These are phyloP conservation scores for Puccinia triticina DNA, from an alignment of 1,284 basidiomycete genomes.

Conservation along the genomic window DNA sequence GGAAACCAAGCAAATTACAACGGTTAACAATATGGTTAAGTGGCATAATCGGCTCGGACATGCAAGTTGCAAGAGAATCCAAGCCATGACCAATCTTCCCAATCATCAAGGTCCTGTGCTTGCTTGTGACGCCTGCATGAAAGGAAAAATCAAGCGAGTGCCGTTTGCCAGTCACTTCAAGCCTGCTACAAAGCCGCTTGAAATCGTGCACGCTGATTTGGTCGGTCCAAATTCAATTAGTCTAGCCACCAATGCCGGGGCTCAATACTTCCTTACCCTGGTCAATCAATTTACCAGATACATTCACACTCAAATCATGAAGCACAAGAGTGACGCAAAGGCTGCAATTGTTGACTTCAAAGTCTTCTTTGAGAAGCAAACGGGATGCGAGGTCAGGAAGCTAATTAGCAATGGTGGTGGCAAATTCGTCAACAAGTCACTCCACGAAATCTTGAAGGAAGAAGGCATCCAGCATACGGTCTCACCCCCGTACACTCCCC, in stretches of 20 bases:
- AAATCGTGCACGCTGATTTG: not conserved
- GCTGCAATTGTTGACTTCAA: not conserved
- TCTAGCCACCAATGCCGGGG: not conserved
- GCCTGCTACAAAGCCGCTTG: not conserved
- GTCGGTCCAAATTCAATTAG: slow-evolving; percentile 12
- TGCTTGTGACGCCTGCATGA: not conserved
- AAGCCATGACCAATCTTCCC: too few species aligned
- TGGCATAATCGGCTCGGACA: not conserved
- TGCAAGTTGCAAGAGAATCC: not conserved
- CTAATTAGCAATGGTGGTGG: slow-evolving; percentile 60
- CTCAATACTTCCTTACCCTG: not conserved
- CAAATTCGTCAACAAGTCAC: slow-evolving; percentile 54
- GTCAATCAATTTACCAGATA: not conserved
- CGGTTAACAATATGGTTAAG: too few species aligned
- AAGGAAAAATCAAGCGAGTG: not conserved
- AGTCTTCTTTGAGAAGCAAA: not conserved
- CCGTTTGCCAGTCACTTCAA: slow-evolving; percentile 1
- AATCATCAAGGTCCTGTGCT: not conserved
- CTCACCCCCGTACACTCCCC: slow-evolving; percentile 16
- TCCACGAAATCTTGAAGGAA: not conserved
- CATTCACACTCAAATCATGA: not conserved
- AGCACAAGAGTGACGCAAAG: not conserved
- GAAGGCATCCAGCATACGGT: not conserved
- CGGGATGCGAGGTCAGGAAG: slow-evolving; percentile 57
- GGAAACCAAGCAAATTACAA: too few species aligned